Evolutionary conservation across 2,329 filamentous ascomycete species (phyloP).

Genomic region (Paradendryphiella salina): DNA sequence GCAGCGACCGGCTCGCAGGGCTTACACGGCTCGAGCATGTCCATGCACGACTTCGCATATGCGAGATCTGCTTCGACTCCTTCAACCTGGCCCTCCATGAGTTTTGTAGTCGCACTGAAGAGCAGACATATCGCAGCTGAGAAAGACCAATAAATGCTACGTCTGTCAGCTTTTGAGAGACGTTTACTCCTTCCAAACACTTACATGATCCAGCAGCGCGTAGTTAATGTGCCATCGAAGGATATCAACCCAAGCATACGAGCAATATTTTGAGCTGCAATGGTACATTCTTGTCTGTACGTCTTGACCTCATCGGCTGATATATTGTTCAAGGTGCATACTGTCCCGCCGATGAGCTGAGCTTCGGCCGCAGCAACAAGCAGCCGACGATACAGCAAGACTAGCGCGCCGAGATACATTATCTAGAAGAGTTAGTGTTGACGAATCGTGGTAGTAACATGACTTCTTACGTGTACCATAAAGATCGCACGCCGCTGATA

Average conservation of each 20-base stretch:
- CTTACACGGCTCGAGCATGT: slow-evolving; percentile 42
- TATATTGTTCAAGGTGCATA: slow-evolving; percentile 32
- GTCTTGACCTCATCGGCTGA: slow-evolving; percentile 31
- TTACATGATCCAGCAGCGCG: slow-evolving; percentile 44
- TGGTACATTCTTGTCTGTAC: slow-evolving; percentile 39
- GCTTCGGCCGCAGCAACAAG: slow-evolving; percentile 40
- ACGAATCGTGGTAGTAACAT: not conserved
- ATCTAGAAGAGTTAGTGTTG: slow-evolving; percentile 26
- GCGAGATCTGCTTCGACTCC: slow-evolving; percentile 39
- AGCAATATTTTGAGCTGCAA: slow-evolving; percentile 44
- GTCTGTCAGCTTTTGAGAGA: not conserved
- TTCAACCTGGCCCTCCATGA: slow-evolving; percentile 38
- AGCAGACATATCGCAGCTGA: slow-evolving; percentile 43
- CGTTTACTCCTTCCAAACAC: not conserved
- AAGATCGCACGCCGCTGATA: slow-evolving; percentile 43
- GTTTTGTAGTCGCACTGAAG: slow-evolving; percentile 40
- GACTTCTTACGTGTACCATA: slow-evolving; percentile 42
- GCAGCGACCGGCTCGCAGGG: slow-evolving; percentile 40
- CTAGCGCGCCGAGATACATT: slow-evolving; percentile 46
- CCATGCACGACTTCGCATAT: slow-evolving; percentile 43
- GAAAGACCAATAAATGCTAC: slow-evolving; percentile 46
- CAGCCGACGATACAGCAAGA: slow-evolving; percentile 43
- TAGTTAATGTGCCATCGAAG: slow-evolving; percentile 43
- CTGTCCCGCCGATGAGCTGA: slow-evolving; percentile 33
- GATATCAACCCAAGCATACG: slow-evolving; percentile 42